These are phyloP conservation scores for Naumovozyma dairenensis DNA, from an alignment of 805 yeast genomes.

Conservation along the genomic window DNA sequence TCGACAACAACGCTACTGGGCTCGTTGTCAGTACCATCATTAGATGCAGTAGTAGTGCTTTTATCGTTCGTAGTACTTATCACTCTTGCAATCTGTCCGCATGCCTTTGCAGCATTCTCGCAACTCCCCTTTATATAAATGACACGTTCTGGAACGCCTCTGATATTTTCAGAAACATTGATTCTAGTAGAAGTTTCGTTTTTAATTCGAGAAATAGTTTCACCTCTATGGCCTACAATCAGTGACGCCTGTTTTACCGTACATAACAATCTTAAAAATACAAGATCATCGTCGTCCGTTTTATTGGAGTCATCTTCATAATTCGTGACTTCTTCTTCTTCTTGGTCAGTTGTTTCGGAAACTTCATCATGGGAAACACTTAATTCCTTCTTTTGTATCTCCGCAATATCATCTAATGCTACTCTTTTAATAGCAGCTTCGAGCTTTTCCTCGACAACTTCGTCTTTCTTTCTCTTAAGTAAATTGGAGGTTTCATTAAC, in stretches of 20 bases:
- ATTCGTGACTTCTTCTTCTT: background rate
- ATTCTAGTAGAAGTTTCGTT: slow-evolving; percentile 54
- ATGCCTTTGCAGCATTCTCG: slow-evolving; percentile 72
- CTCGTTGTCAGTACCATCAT: slow-evolving; percentile 40
- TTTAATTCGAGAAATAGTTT: slow-evolving; percentile 53
- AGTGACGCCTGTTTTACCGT: slow-evolving; percentile 65
- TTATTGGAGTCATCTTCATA: background rate
- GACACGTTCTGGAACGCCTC: slow-evolving; percentile 65
- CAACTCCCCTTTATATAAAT: slow-evolving; percentile 65
- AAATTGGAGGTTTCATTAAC: slow-evolving; percentile 20
- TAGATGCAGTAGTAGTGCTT: background rate
- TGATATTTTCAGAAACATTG: slow-evolving; percentile 62
- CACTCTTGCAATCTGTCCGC: slow-evolving; percentile 61
- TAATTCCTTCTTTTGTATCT: background rate
- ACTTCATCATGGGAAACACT: slow-evolving; percentile 24
- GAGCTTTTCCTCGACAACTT: slow-evolving; percentile 32
- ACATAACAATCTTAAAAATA: slow-evolving; percentile 65
- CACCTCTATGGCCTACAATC: slow-evolving; percentile 77
- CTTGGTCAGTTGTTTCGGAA: background rate
- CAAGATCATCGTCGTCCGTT: slow-evolving; percentile 47
- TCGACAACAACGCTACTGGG: slow-evolving; percentile 32
- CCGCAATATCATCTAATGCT: slow-evolving; percentile 49
- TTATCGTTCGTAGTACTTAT: slow-evolving; percentile 24
- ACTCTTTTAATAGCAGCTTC: slow-evolving; percentile 54
- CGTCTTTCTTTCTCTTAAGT: slow-evolving; percentile 63